Evolutionary conservation across 2,329 filamentous ascomycete species (phyloP).

Genomic region (Fusarium sp.): DNA sequence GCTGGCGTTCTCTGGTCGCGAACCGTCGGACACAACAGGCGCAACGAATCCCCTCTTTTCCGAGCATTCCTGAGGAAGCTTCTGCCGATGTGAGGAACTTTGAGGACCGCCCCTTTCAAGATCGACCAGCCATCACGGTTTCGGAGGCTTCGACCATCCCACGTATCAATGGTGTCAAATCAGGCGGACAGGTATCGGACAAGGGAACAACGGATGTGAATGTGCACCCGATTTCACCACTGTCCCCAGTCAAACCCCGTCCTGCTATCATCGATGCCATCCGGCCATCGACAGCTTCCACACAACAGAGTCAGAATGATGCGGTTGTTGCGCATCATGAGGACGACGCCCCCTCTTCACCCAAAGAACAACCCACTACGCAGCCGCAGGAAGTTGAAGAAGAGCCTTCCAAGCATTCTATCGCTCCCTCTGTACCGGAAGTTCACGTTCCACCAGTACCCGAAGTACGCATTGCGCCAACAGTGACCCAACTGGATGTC

Average conservation of each 20-base stretch:
- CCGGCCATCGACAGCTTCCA: conserved; percentile 14
- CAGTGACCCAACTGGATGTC: conserved; percentile 1
- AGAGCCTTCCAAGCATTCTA: background rate
- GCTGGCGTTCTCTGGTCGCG: conserved; percentile 40
- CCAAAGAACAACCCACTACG: background rate
- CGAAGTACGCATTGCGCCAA: conserved; percentile 7
- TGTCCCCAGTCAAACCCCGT: conserved; percentile 24
- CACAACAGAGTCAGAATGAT: conserved; percentile 8
- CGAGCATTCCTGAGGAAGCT: conserved; percentile 28
- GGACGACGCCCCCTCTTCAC: conserved; percentile 1
- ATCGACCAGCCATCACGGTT: conserved; percentile 11
- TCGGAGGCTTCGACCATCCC: background rate
- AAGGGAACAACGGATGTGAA: conserved; percentile 14
- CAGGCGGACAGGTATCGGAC: conserved; percentile 1
- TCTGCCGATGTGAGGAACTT: conserved; percentile 25
- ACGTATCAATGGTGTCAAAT: conserved; percentile 23
- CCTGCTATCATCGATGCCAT: conserved; percentile 15
- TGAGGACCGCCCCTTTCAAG: conserved; percentile 18
- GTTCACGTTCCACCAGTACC: background rate
- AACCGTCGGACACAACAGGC: conserved; percentile 22
- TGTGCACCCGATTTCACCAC: conserved; percentile 5
- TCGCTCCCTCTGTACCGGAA: background rate
- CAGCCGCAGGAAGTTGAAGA: conserved; percentile 4
- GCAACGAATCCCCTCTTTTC: conserved; percentile 22
- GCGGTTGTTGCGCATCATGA: conserved; percentile 5